Evolutionary conservation across 2,329 filamentous ascomycete species (phyloP), one percentile per base, ranked within the genome.

Genomic region (Beauveria caledonica): DNA sequence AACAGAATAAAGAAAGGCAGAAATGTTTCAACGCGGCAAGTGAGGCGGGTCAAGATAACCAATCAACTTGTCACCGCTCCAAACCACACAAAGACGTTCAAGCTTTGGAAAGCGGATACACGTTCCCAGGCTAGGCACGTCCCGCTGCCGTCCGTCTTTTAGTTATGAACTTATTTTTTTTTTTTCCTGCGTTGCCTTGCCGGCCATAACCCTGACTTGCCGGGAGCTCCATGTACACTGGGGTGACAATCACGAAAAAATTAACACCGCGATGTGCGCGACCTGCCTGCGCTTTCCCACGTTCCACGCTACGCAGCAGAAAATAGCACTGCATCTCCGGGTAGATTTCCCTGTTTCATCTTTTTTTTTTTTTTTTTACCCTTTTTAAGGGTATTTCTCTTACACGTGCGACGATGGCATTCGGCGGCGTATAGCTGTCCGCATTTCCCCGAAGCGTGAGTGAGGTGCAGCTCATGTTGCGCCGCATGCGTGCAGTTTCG

Each of bases 31-130:
- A 36, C 11, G 13, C 11, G 33, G 11, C 17, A 27, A 45, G 33
- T 21, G 39, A 58, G 55, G 56, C 48, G 11, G 56, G 56, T 51
- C 56, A 58, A 58, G 36, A 23, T 36, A 27, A 23, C 45, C 27
- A 21, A 39, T 57, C 11, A 42, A 27, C 40, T 29, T 33, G 56
- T 52, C 56, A 58, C 56, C 56, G 56, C 56, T 39, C 46, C 44
- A 33, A 56, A 23, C 29, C 39, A 44, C 29, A 52, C 17, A 11
- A 33, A 27, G 39, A 55, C 44, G 13, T 25, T 25, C 23, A 58
- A 15, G n/a, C 48, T 36, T 23, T 48, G 23, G 46, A 58, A 58
- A 51, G 56, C 56, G 56, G 56, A 58, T 51, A 52, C 56, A n/a
- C 46, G 51, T 58, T 29, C 36, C 15, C 25, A 56, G 11, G 53